Conservation (phyloP, 2,329 filamentous ascomycete species). For the Aspergillus latus region DNA sequence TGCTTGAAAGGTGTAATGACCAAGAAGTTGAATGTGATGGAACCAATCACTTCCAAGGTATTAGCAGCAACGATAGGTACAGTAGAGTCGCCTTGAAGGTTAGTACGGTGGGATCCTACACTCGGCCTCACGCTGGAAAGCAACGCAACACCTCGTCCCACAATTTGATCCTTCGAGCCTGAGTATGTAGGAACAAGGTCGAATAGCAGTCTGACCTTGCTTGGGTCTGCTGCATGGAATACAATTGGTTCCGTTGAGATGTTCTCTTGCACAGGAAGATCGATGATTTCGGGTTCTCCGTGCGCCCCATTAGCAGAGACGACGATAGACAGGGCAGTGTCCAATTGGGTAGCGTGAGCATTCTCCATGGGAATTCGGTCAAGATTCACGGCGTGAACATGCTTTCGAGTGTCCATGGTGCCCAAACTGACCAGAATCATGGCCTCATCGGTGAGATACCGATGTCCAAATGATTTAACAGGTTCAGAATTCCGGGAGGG, state of each 20-base stretch:
- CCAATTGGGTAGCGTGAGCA: constrained; percentile 88
- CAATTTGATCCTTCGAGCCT: constrained; percentile 73
- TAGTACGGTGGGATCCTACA: constrained; percentile 83
- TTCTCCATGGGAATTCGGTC: constrained; percentile 84
- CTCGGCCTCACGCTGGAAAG: constrained; percentile 81
- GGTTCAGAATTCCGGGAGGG: constrained; percentile 60
- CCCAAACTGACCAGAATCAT: constrained; percentile 91
- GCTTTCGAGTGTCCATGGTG: constrained; percentile 89
- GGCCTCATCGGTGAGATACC: constrained; percentile 84
- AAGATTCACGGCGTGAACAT: constrained; percentile 74
- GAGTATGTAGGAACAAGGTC: constrained; percentile 96
- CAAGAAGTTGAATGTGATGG: constrained; percentile 95
- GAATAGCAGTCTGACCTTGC: constrained; percentile 85
- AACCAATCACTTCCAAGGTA: constrained; percentile 84
- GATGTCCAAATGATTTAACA: constrained; percentile 92
- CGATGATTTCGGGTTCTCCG: constrained; percentile 85
- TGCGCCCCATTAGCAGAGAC: constrained; percentile 81
- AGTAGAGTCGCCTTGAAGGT: constrained; percentile 85
- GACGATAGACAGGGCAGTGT: constrained; percentile 89
- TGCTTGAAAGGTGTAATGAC: constrained; percentile 93
- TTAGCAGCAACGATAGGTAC: constrained; percentile 85
- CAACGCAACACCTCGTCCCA: constrained; percentile 85
- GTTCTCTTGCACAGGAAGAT: constrained; percentile 90
- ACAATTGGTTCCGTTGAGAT: constrained; percentile 91
- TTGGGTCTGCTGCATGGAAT: constrained; percentile 75